A percentile compares a stretch with the other conserved stretches of the same genome.
These are phyloP conservation scores for Coriolopsis trogii DNA, from an alignment of 1,284 basidiomycete species.

Conservation along the genomic window DNA sequence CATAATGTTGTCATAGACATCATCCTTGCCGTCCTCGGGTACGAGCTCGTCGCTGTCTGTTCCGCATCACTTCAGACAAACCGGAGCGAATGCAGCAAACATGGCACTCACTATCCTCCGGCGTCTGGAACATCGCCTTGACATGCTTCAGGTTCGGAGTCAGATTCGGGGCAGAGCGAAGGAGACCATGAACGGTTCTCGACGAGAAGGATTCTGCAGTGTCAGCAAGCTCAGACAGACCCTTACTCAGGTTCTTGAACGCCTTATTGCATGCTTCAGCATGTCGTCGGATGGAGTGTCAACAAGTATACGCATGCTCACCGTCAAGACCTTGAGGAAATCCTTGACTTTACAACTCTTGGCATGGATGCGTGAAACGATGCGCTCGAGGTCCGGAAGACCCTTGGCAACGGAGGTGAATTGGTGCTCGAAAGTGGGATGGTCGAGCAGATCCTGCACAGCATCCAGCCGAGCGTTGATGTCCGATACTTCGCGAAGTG, in stretches of 20 bases:
- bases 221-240: conserved; percentile 65
- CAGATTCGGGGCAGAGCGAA: conserved; percentile 84
- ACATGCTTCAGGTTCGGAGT: conserved; percentile 71
- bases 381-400: conserved; percentile 90
- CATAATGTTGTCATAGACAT: conserved; percentile 78
- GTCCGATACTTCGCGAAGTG: conserved; percentile 75
- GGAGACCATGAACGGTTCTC: conserved; percentile 70
- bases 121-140: conserved; percentile 68
- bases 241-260: conserved; percentile 74
- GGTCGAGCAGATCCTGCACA: conserved; percentile 84
- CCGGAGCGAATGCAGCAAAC: background rate
- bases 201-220: conserved; percentile 77
- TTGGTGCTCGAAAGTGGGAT: conserved; percentile 73
- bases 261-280: conserved; percentile 60
- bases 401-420: conserved; percentile 80
- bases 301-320: background rate
- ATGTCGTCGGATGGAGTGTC: no score
- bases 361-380: conserved; percentile 92
- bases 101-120: conserved; percentile 58
- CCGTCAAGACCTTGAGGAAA: conserved; percentile 81
- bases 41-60: conserved; percentile 69
- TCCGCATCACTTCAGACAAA: background rate
- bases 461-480: conserved; percentile 93
- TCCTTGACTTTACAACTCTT: conserved; percentile 86
- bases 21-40: conserved; percentile 82